Evolutionary conservation across 2,329 filamentous ascomycete species (phyloP).

Genomic region (Monosporascus ibericus): DNA sequence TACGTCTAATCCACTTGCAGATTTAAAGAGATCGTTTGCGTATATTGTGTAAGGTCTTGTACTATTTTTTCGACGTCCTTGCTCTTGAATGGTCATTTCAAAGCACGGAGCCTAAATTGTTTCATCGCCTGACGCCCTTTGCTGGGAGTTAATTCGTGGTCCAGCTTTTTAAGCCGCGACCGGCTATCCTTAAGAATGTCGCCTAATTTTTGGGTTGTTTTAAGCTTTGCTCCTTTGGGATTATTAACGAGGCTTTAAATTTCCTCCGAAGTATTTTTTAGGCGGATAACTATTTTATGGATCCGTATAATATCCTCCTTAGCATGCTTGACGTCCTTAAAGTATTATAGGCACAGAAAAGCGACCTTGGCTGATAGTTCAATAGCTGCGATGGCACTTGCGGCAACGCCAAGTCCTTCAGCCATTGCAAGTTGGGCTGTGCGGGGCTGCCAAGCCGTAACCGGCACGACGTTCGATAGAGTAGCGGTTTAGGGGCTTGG

Average conservation of each 20-base stretch:
- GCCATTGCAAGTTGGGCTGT: background rate
- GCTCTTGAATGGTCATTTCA: slow-evolving; percentile 34
- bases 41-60: background rate
- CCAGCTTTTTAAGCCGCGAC: slow-evolving; percentile 15
- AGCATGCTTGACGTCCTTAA: slow-evolving; percentile 23
- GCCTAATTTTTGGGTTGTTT: slow-evolving; percentile 17
- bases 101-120: slow-evolving; percentile 24
- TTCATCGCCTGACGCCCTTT: slow-evolving; percentile 23
- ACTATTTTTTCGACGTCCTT: slow-evolving; percentile 22
- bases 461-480: too few species aligned
- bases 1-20: background rate
- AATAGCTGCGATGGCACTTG: slow-evolving; percentile 31
- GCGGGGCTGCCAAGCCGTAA: too few species aligned
- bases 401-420: slow-evolving; percentile 26
- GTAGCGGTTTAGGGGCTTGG: too few species aligned
- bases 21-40: background rate
- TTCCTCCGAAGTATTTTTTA: slow-evolving; percentile 19
- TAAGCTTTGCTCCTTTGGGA: slow-evolving; percentile 18
- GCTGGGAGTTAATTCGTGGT: slow-evolving; percentile 17
- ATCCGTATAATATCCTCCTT: slow-evolving; percentile 27
- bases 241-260: slow-evolving; percentile 21
- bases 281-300: slow-evolving; percentile 17
- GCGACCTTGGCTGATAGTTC: slow-evolving; percentile 31
- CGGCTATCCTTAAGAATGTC: slow-evolving; percentile 11
- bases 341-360: slow-evolving; percentile 30